Conservation (phyloP, 2,329 filamentous ascomycete genomes). For the Fusarium nisikadoi region DNA sequence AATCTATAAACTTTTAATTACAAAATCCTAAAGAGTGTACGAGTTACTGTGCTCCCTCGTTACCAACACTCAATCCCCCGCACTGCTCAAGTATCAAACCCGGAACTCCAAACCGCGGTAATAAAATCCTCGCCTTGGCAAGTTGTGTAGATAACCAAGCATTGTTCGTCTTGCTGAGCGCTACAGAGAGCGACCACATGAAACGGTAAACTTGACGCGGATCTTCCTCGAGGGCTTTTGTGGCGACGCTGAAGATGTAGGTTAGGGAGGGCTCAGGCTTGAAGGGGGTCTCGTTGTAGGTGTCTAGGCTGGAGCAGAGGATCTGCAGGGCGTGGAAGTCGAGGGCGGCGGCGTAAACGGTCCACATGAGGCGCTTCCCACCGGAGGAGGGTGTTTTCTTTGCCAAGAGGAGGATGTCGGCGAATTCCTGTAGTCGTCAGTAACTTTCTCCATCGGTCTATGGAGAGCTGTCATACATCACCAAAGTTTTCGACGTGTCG, state of each 20-base stretch:
- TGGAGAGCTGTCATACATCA: slow-evolving; percentile 16
- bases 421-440: slow-evolving; percentile 31
- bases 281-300: neutral
- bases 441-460: no score
- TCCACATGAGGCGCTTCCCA: slow-evolving; percentile 41
- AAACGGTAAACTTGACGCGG: slow-evolving; percentile 35
- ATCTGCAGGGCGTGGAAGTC: slow-evolving; percentile 36
- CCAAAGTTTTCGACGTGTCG: slow-evolving; percentile 25
- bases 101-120: slow-evolving; percentile 33
- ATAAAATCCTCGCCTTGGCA: slow-evolving; percentile 10
- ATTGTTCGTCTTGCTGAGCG: slow-evolving; percentile 17
- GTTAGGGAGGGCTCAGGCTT: neutral
- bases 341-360: slow-evolving; percentile 30
- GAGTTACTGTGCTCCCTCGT: neutral
- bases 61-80: neutral
- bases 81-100: slow-evolving; percentile 23
- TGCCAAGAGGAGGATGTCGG: slow-evolving; percentile 27
- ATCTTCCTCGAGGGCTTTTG: slow-evolving; percentile 31
- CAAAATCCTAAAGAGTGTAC: neutral
- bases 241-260: slow-evolving; percentile 27
- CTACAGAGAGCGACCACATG: slow-evolving; percentile 40
- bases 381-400: neutral
- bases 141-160: slow-evolving; percentile 30
- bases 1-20: neutral
- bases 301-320: slow-evolving; percentile 8